Evolutionary conservation across 75 land plant species (phyloP), one percentile per base, ranked within the genome.

Genomic region (Pinus albicaulis): DNA sequence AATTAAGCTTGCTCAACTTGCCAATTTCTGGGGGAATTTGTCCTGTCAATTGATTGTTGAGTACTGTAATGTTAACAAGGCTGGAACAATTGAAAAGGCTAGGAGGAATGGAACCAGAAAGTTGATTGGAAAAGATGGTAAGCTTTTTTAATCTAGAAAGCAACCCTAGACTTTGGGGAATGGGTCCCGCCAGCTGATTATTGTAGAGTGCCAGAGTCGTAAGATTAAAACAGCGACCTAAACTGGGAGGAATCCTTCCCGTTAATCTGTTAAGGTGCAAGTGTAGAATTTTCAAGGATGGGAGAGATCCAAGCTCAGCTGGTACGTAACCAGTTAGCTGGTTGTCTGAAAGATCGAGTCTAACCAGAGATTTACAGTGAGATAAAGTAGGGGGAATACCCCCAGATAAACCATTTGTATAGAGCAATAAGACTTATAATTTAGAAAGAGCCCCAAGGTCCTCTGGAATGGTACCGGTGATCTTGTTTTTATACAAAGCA

Each of bases 341-440:
- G 76, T 94, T 94, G 76, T 77, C 57, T 1, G 87, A 84, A 1
- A 93, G 86, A n/a, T 82, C 84, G 34, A 93, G 85, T 34, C 25
- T 31, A 14, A 82, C 74, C 59, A 93, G 76, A 8, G 81, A 80
- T 75, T 76, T 80, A 65, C 85, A 75, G 28, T 73, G 24, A 13
- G 86, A 82, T 3, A 90, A 36, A 12, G 82, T 77, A 8, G 74
- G 1, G 10, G 92, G 92, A 48, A 88, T 86, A 20, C 80, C 53
- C 22, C 91, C 90, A 65, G 76, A 77, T 56, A 93, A 57, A 57
- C 55, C 66, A 62, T 93, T 93, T 8, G 70, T 73, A 72, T 90
- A 87, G 7, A 91, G 52, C 2, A 74, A 22, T 72, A 91, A 57
- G 10, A 31, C 64, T 68, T 81, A 17, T 14, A 91, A 63, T 55